Evolutionary conservation across 2,329 filamentous ascomycete genomes (phyloP).

Genomic region (Talaromyces sp.): DNA sequence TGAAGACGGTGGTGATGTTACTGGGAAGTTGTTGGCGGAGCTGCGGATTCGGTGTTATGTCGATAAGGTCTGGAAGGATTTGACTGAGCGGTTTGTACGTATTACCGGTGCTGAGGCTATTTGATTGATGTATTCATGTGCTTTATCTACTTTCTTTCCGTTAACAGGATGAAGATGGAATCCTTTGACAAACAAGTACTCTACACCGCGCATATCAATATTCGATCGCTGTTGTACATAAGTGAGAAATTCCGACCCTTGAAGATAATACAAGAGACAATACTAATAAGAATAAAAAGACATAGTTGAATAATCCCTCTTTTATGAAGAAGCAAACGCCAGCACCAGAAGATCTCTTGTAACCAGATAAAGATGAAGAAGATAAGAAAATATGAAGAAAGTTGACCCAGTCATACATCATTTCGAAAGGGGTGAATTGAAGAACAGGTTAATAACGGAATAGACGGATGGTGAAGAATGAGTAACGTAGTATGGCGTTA

Average conservation of each 20-base stretch:
- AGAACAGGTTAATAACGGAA: not conserved
- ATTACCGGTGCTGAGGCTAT: not conserved
- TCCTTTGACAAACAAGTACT: not conserved
- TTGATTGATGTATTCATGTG: not conserved
- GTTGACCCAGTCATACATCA: constrained; percentile 17
- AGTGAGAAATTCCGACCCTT: not conserved
- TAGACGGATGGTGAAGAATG: not conserved
- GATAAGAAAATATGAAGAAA: constrained; percentile 9
- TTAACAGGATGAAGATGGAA: not conserved
- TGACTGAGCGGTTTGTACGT: not conserved
- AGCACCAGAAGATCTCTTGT: constrained; percentile 9
- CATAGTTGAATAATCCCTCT: not conserved
- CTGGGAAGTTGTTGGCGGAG: no score
- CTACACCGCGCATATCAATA: not conserved
- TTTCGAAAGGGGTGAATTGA: constrained; percentile 7
- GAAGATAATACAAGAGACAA: not conserved
- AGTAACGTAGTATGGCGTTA: not conserved
- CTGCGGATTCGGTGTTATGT: not conserved
- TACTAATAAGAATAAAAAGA: not conserved
- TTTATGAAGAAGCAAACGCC: constrained; percentile 12
- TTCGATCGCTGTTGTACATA: constrained; percentile 9
- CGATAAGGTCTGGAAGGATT: not conserved
- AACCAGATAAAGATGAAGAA: not conserved
- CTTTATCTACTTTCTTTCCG: not conserved
- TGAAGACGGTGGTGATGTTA: no score